Evolutionary conservation across 768 basidiomycete species (phyloP).

Genomic region (Leccinellum albellum): DNA sequence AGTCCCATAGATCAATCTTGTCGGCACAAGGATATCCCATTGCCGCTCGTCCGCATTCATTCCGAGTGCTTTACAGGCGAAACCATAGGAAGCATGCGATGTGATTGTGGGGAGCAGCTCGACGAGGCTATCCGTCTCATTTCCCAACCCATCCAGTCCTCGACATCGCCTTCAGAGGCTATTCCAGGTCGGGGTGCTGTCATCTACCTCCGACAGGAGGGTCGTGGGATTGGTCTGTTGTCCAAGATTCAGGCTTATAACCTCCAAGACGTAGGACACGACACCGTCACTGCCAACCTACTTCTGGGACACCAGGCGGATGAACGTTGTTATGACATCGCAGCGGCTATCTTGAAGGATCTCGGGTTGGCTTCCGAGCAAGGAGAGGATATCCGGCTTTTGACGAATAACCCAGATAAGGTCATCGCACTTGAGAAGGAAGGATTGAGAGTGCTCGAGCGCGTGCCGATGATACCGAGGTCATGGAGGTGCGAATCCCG

Average conservation of each 20-base stretch:
- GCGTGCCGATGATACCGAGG: slow-evolving; percentile 92
- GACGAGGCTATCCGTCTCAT: slow-evolving; percentile 94
- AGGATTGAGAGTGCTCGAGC: slow-evolving; percentile 73
- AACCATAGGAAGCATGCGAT: slow-evolving; percentile 96
- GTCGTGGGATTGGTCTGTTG: slow-evolving; percentile 91
- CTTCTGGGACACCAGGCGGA: slow-evolving; percentile 94
- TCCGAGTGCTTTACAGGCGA: slow-evolving; percentile 99
- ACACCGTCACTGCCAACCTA: slow-evolving; percentile 97
- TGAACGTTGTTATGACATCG: slow-evolving; percentile 89
- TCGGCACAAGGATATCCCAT: slow-evolving; percentile 40
- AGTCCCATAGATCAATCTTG: slow-evolving; percentile 24
- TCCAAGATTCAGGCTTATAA: slow-evolving; percentile 98
- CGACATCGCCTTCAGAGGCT: slow-evolving; percentile 32
- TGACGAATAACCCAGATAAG: slow-evolving; percentile 99
- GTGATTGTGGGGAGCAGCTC: slow-evolving; percentile 97
- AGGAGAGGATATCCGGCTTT: slow-evolving; percentile 62
- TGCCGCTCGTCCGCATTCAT: slow-evolving; percentile 91
- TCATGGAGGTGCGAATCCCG: slow-evolving; percentile 58
- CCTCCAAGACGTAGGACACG: slow-evolving; percentile 94
- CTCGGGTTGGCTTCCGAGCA: slow-evolving; percentile 63
- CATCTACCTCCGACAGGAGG: slow-evolving; percentile 95
- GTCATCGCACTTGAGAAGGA: slow-evolving; percentile 83
- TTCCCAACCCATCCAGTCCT: slow-evolving; percentile 59
- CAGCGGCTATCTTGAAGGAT: slow-evolving; percentile 85
- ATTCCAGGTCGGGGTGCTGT: slow-evolving; percentile 89